Percentiles rank a stretch among this genome's conserved stretches.
phyloP scores from a whole-genome alignment of 2,329 filamentous ascomycete genomes.

The Spiromastix sp. region DNA sequence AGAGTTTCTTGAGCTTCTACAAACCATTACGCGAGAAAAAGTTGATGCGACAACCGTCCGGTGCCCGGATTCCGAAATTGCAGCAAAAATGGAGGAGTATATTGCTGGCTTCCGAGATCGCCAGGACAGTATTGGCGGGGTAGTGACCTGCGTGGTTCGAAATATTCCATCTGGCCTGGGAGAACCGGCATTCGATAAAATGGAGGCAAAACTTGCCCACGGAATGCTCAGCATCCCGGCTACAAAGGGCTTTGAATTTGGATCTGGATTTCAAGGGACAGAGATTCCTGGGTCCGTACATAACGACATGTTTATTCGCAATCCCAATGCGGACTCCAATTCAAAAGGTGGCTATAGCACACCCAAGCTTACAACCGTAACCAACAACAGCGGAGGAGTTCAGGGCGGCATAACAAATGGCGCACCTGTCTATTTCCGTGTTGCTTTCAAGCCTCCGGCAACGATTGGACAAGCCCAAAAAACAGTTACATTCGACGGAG shows the following conservation, averaged over 20 bases:
- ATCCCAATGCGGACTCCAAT: conserved; percentile 34
- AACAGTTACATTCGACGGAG: conserved; percentile 69
- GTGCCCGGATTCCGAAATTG: conserved; percentile 61
- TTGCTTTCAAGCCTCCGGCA: conserved; percentile 89
- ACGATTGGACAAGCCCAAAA: conserved; percentile 84
- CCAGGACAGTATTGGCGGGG: conserved; percentile 85
- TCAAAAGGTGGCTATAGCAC: too few species aligned
- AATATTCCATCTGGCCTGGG: conserved; percentile 78
- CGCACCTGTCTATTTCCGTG: conserved; percentile 84
- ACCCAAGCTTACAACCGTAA: conserved; percentile 65
- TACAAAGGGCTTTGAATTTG: conserved; percentile 91
- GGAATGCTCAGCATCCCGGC: conserved; percentile 94
- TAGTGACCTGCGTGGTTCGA: conserved; percentile 85
- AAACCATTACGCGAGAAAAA: conserved; percentile 59
- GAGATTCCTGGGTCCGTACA: conserved; percentile 80
- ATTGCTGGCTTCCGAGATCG: conserved; percentile 70
- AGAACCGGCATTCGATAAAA: conserved; percentile 90
- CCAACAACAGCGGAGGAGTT: conserved; percentile 90
- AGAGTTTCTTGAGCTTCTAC: conserved; percentile 62
- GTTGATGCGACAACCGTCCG: conserved; percentile 69
- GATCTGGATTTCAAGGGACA: conserved; percentile 80
- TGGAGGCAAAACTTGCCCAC: conserved; percentile 83
- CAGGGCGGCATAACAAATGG: conserved; percentile 95
- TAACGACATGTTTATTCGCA: conserved; percentile 75
- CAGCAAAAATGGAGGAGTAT: conserved; percentile 62